Base-by-base conservation (phyloP, 805 yeast species). In the Pichia insulana region DNA sequence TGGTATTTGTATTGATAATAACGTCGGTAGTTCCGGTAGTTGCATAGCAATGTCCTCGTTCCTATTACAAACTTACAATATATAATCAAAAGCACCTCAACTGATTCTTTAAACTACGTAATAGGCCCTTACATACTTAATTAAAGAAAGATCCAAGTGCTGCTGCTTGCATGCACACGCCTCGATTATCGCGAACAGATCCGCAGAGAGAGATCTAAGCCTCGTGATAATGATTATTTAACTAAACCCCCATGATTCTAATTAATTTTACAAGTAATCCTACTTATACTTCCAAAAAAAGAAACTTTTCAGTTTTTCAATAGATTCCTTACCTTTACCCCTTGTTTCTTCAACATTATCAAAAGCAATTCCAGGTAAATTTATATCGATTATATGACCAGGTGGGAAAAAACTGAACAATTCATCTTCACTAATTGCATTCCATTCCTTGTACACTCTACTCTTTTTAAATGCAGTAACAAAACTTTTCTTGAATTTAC, bases 391-490 rank as follows among this genome's bases (percentile, higher is more conserved):
- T 8, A 52, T 53, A 41, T 62, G 66, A 35, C 46, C 52, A 2
- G 67, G 66, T 40, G 59, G 64, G 41, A 62, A 62, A 38, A 62
- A 61, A 41, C 60, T 63, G 58, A 82, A 83, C 30, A 83, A 59
- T 51, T 83, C 83, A 53, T 78, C 82, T 53, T 82, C 89, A 0
- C 89, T 81, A 39, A 59, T 60, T 20, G 55, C 50, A 48, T 76
- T 67, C 58, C 81, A 83, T 1, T 78, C 62, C 30, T 65, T 52
- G 52, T 65, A 83, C 50, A 78, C 79, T 42, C 66, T 65, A 0
- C 87, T 78, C 5, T 26, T 19, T 48, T 65, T 68, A 83, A 89
- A 84, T 16, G 48, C 55, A 5, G 62, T 59, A 8, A 75, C 64
- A 68, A 76, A 83, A 19, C 46, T 49, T 30, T 15, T 16, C 13